Conservation (phyloP, 2,329 filamentous ascomycete species). For the Periglandula ipomoeae region DNA sequence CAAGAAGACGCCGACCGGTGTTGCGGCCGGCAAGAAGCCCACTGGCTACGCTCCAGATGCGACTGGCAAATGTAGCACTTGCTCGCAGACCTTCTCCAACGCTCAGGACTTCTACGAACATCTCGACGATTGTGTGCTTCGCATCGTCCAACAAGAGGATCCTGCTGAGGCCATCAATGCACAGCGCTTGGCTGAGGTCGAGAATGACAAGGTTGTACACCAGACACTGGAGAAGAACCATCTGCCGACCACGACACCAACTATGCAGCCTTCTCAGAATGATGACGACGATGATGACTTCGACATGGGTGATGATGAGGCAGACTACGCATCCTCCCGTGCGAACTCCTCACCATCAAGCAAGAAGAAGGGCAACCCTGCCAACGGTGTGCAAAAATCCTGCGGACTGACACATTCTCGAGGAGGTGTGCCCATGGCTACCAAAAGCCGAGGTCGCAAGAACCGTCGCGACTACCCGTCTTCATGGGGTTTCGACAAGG, state of each 20-base stretch:
- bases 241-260: conserved; percentile 38
- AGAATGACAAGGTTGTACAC: conserved; percentile 53
- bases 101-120: conserved; percentile 99
- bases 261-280: conserved; percentile 26
- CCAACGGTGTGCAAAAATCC: conserved; percentile 54
- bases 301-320: conserved; percentile 45
- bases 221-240: conserved; percentile 57
- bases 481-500: conserved; percentile 84
- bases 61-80: conserved; percentile 93
- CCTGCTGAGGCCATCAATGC: conserved; percentile 61
- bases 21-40: conserved; percentile 51
- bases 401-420: conserved; percentile 71
- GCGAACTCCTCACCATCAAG: conserved; percentile 29
- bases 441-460: conserved; percentile 64
- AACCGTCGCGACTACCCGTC: conserved; percentile 89
- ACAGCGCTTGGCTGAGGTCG: conserved; percentile 55
- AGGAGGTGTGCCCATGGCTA: conserved; percentile 54
- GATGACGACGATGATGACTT: conserved; percentile 46
- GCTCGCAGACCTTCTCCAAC: conserved; percentile 80
- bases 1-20: conserved; percentile 48
- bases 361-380: conserved; percentile 48
- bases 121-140: conserved; percentile 67
- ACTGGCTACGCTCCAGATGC: conserved; percentile 66
- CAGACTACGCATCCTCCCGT: conserved; percentile 36
- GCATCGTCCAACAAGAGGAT: conserved; percentile 64